Conservation (phyloP, 495 filamentous ascomycete genomes). For the Physcia stellaris region DNA sequence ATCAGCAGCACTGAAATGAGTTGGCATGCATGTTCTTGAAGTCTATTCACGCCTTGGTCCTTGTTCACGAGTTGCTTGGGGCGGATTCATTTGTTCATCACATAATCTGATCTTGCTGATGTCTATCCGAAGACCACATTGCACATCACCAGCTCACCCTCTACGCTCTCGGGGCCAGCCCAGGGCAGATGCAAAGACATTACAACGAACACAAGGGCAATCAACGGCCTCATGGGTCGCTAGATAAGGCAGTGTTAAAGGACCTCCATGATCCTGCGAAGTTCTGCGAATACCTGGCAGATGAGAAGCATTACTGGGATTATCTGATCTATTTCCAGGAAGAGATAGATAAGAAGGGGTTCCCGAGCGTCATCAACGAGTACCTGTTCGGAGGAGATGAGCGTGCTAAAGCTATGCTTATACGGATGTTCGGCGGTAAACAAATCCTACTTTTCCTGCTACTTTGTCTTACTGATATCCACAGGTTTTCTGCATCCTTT, state of each 20-base stretch:
- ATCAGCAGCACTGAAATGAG: no score
- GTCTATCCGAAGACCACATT: slow-evolving; percentile 49
- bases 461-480: slow-evolving; percentile 3
- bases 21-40: no score
- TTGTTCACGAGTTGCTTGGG: no score
- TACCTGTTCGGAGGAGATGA: slow-evolving; percentile 53
- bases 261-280: slow-evolving; percentile 36
- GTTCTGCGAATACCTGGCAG: slow-evolving; percentile 39
- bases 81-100: no score
- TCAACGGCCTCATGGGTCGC: slow-evolving; percentile 36
- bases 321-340: slow-evolving; percentile 60
- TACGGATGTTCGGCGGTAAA: slow-evolving; percentile 41
- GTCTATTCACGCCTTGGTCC: no score
- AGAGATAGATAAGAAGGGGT: slow-evolving; percentile 52
- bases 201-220: slow-evolving; percentile 48
- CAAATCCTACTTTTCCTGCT: slow-evolving; percentile 1
- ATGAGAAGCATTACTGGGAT: slow-evolving; percentile 44
- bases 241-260: slow-evolving; percentile 29
- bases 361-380: slow-evolving; percentile 41
- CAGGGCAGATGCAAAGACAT: slow-evolving; percentile 37
- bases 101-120: background rate
- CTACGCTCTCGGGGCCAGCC: slow-evolving; percentile 56
- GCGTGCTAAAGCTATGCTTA: slow-evolving; percentile 46
- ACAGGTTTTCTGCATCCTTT: slow-evolving; percentile 63
- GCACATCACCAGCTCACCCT: slow-evolving; percentile 62